Base-by-base conservation (phyloP, 768 basidiomycete genomes). In the Rhodotorula graminis region DNA sequence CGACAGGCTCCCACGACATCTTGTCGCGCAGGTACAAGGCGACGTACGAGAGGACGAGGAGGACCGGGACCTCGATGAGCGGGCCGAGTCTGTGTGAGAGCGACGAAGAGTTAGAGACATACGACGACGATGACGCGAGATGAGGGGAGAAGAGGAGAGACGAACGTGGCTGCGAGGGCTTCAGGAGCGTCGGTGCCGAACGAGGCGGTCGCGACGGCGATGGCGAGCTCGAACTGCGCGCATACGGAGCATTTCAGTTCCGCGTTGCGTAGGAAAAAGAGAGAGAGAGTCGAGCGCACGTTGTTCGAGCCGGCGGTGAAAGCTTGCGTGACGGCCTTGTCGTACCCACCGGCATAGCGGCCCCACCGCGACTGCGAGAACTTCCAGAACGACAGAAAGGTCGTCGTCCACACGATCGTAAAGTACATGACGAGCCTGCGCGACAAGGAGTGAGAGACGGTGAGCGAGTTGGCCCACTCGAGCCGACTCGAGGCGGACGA, bases 251-350 rank as follows among this genome's bases (percentile, higher is more conserved):
- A 29, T 27, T 0, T 64, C 52, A 61, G 61, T 58, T 3, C 6
- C 21, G 42, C 23, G 29, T 2, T 12, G n/a, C 31, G 25, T n/a
- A 37, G 15, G 31, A 21, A n/a, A 4, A 58, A 12, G 46, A 55
- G 86, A 89, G 11, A n/a, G 16, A 18, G 21, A n/a, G 27, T 27
- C 15, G 2, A 0, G 14, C 59, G 40, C 59, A 61, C 89, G 76
- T 91, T 92, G 78, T 91, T 91, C 67, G 87, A 89, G 3, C 87
- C 87, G 0, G 89, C 89, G 0, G 91, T 91, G 80, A 92, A 92
- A 0, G 87, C 84, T 77, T 92, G 91, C 6, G 88, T 87, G 3
- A 88, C 88, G 0, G 89, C 89, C 82, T 87, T 86, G 76, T 90
- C 85, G 77, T 91, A 92, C 14, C 85, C 85, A 33, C 66, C 70